Evolutionary conservation across 495 filamentous ascomycete species (phyloP).

Genomic region (Pyronema omphalodes): DNA sequence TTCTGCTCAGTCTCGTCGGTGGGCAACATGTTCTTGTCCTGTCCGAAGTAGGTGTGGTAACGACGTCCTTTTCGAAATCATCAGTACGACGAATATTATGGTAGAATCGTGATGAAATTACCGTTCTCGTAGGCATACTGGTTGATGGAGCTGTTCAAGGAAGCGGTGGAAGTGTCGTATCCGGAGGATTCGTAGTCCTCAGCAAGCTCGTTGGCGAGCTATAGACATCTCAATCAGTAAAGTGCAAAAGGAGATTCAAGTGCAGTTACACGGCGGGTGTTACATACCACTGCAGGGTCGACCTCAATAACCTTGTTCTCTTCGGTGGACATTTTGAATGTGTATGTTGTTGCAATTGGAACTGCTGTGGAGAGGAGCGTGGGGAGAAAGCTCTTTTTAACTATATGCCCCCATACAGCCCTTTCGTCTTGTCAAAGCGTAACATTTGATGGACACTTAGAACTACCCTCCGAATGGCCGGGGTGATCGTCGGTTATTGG

Average conservation of each 20-base stretch:
- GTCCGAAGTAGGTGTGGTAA: background rate
- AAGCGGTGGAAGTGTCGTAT: background rate
- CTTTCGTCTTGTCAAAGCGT: too few relatives aligned
- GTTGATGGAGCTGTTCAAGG: background rate
- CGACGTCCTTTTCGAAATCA: background rate
- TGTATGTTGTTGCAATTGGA: too few relatives aligned
- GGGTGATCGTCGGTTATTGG: too few relatives aligned
- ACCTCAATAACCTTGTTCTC: background rate
- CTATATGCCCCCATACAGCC: too few relatives aligned
- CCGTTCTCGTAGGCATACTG: background rate
- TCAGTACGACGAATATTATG: background rate
- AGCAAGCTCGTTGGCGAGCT: background rate
- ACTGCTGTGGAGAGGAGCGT: too few relatives aligned
- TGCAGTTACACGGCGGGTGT: background rate
- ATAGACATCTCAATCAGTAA: too few relatives aligned
- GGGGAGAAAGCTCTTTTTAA: too few relatives aligned
- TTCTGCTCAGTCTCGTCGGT: constrained; percentile 15
- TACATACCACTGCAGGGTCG: background rate
- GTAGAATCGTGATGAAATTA: background rate
- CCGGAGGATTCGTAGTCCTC: constrained; percentile 1
- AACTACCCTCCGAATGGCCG: too few relatives aligned
- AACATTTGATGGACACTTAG: too few relatives aligned
- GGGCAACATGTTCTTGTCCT: constrained; percentile 3
- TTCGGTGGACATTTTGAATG: too few relatives aligned
- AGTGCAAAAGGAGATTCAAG: background rate